Evolutionary conservation across 495 filamentous ascomycete genomes (phyloP), one percentile per base, ranked within the genome.

Genomic region (Xeromyces bisporus): DNA sequence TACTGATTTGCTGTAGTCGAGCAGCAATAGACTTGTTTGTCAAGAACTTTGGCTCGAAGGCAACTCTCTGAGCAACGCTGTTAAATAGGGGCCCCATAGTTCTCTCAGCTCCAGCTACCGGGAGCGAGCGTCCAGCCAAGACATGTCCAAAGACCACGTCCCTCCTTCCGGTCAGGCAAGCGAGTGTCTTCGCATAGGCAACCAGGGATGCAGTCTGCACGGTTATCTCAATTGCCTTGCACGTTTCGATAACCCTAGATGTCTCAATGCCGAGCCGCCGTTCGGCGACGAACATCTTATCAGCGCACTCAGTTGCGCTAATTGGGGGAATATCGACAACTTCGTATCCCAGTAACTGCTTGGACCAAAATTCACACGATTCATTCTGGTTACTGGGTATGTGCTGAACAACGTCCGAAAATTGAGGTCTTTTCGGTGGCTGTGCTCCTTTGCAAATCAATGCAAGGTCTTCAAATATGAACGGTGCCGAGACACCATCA

Each of bases 51-150:
- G 54, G 52, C 34, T 60, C 52, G 1, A 60, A 43, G 12, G 47
- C 49, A 4, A 55, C 44, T 31, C 56, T 44, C 36, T 58, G 56
- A 12, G 86, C 81, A 0, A 93, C 58, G 0, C 86, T 93, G 50
- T 94, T 96, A 63, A 96, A 92, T 3, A 93, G 49, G 0, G 87
- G 87, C 0, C 89, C 89, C 31, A 86, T 68, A 6, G 78, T 66
- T 6, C 62, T 52, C 20, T 92, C 82, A 9, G 73, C 67, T 1
- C 59, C 66, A 16, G 75, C 64, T 12, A 76, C 46, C 15, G 75
- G 65, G 2, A 92, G 62, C 74, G 58, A 17, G 60, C 69, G 39
- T 53, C 60, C 26, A 60, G 56, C 81, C 68, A 93, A 34, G 58
- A 72, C 42, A 67, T 80, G 55, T 76, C 85, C 85, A 35, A 91